Evolutionary conservation across 495 filamentous ascomycete species (phyloP).

Genomic region (Talaromyces thailandensis): DNA sequence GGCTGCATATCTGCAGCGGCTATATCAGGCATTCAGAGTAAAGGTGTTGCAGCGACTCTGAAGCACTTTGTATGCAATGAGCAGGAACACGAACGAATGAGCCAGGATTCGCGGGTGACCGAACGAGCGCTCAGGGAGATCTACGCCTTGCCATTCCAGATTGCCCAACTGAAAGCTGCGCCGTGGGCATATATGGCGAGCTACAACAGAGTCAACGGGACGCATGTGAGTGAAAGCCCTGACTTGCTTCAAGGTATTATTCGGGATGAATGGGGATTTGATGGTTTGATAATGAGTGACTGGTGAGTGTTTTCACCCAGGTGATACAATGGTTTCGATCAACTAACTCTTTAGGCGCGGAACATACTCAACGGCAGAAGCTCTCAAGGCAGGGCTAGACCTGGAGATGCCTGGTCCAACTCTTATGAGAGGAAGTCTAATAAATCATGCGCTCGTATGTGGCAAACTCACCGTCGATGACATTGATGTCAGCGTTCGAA

Average conservation of each 20-base stretch:
- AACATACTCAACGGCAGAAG: conserved; percentile 56
- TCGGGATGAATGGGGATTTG: conserved; percentile 61
- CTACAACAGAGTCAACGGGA: conserved; percentile 68
- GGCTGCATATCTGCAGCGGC: conserved; percentile 58
- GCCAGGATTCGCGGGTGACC: conserved; percentile 55
- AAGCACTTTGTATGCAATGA: conserved; percentile 82
- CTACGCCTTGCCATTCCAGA: conserved; percentile 64
- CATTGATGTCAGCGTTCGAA: conserved; percentile 52
- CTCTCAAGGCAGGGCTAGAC: conserved; percentile 60
- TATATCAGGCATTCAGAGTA: conserved; percentile 61
- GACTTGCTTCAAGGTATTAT: conserved; percentile 55
- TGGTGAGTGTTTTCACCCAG: conserved; percentile 43
- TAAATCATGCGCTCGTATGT: conserved; percentile 44
- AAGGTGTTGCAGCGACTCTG: conserved; percentile 58
- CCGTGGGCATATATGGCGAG: conserved; percentile 64
- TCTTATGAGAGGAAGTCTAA: conserved; percentile 8
- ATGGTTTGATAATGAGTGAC: conserved; percentile 62
- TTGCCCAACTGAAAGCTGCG: conserved; percentile 54
- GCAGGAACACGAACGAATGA: conserved; percentile 63
- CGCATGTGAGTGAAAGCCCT: conserved; percentile 57
- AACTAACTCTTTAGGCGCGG: no score
- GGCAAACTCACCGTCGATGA: conserved; percentile 27
- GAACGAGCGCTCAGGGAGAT: conserved; percentile 70
- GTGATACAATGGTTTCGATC: no score
- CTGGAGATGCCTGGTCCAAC: conserved; percentile 67